phyloP scores from a whole-genome alignment of 495 filamentous ascomycete genomes.

The Penicillium silybi region DNA sequence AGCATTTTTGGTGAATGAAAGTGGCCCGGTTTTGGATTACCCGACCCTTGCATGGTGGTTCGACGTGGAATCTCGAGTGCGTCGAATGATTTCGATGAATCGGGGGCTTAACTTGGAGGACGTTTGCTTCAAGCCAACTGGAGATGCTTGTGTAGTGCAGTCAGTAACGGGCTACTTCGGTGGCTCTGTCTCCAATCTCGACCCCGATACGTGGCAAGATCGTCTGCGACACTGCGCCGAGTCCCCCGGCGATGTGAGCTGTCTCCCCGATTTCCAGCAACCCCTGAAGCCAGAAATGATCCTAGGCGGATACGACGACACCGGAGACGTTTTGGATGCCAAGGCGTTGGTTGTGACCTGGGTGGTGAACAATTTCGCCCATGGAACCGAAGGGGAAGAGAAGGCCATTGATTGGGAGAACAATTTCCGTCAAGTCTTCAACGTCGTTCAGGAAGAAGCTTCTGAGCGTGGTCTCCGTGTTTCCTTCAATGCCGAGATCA shows the following conservation, averaged over 20 bases:
- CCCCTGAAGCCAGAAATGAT: conserved; percentile 82
- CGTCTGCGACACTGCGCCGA: conserved; percentile 66
- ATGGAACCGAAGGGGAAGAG: conserved; percentile 62
- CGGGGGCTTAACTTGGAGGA: conserved; percentile 67
- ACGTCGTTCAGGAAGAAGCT: conserved; percentile 76
- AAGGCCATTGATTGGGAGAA: conserved; percentile 88
- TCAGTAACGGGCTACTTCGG: conserved; percentile 83
- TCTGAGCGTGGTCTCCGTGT: conserved; percentile 71
- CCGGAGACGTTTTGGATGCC: conserved; percentile 65
- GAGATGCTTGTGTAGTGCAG: conserved; percentile 86
- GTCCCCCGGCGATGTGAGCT: conserved; percentile 64
- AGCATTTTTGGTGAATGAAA: conserved; percentile 84
- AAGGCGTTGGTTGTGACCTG: conserved; percentile 83
- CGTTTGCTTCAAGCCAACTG: conserved; percentile 91
- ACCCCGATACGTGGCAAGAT: conserved; percentile 63
- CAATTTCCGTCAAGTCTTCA: conserved; percentile 64
- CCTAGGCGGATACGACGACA: conserved; percentile 71
- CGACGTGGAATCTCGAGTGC: conserved; percentile 74
- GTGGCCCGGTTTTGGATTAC: conserved; percentile 76
- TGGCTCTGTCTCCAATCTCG: conserved; percentile 58
- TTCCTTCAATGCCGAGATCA: conserved; percentile 92
- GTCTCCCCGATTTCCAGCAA: conserved; percentile 81
- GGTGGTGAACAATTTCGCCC: conserved; percentile 88
- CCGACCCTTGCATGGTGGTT: conserved; percentile 94
- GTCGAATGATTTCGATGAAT: conserved; percentile 60